Percentiles rank a stretch among this genome's conserved stretches.
Conservation (phyloP, 495 filamentous ascomycete genomes). For the Hypoxylon rickii region DNA sequence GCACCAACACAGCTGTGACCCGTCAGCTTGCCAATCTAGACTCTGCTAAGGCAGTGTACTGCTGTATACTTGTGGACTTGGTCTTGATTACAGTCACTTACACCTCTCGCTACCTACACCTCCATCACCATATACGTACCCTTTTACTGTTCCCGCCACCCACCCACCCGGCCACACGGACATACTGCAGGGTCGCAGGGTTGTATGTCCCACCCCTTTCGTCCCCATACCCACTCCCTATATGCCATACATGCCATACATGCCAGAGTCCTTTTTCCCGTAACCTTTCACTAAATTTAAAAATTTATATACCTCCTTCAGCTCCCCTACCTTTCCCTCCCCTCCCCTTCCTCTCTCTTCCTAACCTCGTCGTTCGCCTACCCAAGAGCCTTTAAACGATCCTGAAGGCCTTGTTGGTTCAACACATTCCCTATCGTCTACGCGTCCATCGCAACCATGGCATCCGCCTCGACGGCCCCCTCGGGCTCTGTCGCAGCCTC, state of each 20-base stretch:
- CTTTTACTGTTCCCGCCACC: slow-evolving; percentile 30
- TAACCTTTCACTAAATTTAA: background rate
- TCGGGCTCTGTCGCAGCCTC: slow-evolving; percentile 37
- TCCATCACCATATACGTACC: too few relatives aligned
- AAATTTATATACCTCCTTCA: slow-evolving; percentile 26
- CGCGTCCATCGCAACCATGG: slow-evolving; percentile 41
- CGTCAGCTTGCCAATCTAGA: too few relatives aligned
- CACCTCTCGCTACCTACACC: too few relatives aligned
- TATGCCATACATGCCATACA: slow-evolving; percentile 4
- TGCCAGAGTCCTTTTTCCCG: slow-evolving; percentile 4
- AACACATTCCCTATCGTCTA: slow-evolving; percentile 6
- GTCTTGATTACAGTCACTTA: too few relatives aligned
- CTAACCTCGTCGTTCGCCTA: slow-evolving; percentile 21
- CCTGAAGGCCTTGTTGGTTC: slow-evolving; percentile 25
- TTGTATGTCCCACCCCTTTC: slow-evolving; percentile 29
- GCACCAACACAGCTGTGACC: background rate
- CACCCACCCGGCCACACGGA: slow-evolving; percentile 10
- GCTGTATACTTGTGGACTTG: too few relatives aligned
- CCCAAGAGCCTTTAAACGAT: slow-evolving; percentile 10
- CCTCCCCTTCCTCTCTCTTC: slow-evolving; percentile 1
- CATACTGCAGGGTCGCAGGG: slow-evolving; percentile 18
- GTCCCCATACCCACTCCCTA: slow-evolving; percentile 27
- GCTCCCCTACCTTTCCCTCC: slow-evolving; percentile 3
- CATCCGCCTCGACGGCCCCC: slow-evolving; percentile 43
- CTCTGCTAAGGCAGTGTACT: too few relatives aligned